phyloP scores from a whole-genome alignment of 2,329 filamentous ascomycete genomes.

The Trematosphaeria pertusa region DNA sequence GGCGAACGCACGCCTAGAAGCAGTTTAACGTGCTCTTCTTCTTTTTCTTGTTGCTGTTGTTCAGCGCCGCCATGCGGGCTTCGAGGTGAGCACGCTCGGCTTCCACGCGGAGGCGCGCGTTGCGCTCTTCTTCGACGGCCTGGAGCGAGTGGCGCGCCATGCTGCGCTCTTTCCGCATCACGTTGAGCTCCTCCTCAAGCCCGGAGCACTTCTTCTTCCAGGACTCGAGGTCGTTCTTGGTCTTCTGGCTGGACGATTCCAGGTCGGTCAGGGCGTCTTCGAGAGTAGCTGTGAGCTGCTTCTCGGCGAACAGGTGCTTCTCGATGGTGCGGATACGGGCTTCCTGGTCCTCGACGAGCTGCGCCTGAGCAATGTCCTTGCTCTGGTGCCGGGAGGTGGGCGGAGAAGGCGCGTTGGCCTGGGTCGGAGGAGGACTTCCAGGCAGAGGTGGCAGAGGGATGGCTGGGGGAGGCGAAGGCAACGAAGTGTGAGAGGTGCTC shows the following conservation, averaged over 20 bases:
- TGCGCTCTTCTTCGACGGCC: slow-evolving; percentile 94
- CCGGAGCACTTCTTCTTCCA: slow-evolving; percentile 87
- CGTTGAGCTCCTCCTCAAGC: slow-evolving; percentile 74
- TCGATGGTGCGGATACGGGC: slow-evolving; percentile 94
- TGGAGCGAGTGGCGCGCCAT: slow-evolving; percentile 73
- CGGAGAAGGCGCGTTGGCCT: slow-evolving; percentile 63
- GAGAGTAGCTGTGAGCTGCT: slow-evolving; percentile 91
- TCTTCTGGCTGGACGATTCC: slow-evolving; percentile 88
- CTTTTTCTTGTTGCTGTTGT: slow-evolving; percentile 88
- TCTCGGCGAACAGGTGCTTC: slow-evolving; percentile 94
- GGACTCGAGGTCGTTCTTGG: slow-evolving; percentile 86
- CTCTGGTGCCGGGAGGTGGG: slow-evolving; percentile 75
- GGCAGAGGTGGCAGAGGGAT: slow-evolving; percentile 96
- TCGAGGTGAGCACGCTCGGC: slow-evolving; percentile 87
- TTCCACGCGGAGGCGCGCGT: slow-evolving; percentile 89
- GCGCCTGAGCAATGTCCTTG: slow-evolving; percentile 79
- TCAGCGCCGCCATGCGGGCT: slow-evolving; percentile 78
- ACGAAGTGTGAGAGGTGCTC: slow-evolving; percentile 78
- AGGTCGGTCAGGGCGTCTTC: slow-evolving; percentile 96
- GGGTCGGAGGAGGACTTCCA: slow-evolving; percentile 50
- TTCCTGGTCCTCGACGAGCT: slow-evolving; percentile 93
- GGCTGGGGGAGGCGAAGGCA: slow-evolving; percentile 92
- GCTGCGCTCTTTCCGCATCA: slow-evolving; percentile 66
- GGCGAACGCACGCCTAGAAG: slow-evolving; percentile 67
- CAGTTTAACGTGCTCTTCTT: slow-evolving; percentile 96